Base-by-base conservation (phyloP, 192 early-diverging fungal species). In the Podila clonocystis region DNA sequence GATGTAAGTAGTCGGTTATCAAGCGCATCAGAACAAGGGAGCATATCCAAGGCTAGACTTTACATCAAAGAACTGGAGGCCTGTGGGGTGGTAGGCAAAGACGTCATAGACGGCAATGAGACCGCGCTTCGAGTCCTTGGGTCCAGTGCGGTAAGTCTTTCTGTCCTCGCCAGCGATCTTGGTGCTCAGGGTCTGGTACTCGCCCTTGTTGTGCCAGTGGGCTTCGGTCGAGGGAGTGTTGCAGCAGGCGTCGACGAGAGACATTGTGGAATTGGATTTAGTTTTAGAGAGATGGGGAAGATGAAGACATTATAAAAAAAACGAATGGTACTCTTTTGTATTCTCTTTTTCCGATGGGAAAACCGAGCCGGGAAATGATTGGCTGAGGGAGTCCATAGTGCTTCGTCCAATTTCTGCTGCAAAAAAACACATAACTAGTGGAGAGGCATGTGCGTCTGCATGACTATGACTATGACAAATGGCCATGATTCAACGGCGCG, bases 101-200 rank as follows among this genome's bases (percentile, higher is more conserved):
- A 94, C 84, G 63, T 94, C 93, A 64, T 93, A 93, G 76, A 89
- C 87, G 70, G 88, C 79, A 5, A 94, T 50, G 63, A 94, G 65
- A n/a, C 84, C 90, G 15, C 89, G 88, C 85, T 89, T 86, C 31
- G 92, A 80, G 33, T 82, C 76, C 74, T 84, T 80, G 58, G 77
- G 70, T 38, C 77, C 77, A 3, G 77, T 80, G 33, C 66, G 60
- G 49, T 80, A 80, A 20, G 77, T 69, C 3, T 19, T 68, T 31
- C 58, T 50, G 48, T 69, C 49, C 38, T 80, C 52, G 48, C 77
- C 77, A 1, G 52, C 77, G 58, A 80, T 61, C 65, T 79, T 58
- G 28, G 22, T 62, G 6, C 70, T 33, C 13, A 80, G 49, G 15
- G 55, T 4, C 34, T 55, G 33, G 4, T 69, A 9, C 31, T 73